Evolutionary conservation across 164 flowering plant genomes (phyloP).

Genomic region (Santalum album): DNA sequence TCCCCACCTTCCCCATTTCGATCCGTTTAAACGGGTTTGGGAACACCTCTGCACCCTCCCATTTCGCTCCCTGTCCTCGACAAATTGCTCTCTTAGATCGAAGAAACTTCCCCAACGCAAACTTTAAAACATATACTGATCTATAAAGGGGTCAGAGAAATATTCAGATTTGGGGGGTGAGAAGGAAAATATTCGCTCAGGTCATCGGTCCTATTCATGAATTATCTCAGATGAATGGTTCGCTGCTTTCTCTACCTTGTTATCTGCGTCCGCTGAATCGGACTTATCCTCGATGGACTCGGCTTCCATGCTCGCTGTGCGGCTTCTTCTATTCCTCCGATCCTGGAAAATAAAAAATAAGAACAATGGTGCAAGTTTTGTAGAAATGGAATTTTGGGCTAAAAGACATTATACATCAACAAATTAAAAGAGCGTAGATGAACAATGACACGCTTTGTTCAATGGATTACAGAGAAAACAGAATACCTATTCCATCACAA

Average conservation of each 20-base stretch:
- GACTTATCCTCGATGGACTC: conserved; percentile 34
- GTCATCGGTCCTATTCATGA: conserved; percentile 18
- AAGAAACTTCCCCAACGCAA: not conserved
- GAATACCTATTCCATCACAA: too few relatives aligned
- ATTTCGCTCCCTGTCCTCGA: conserved; percentile 1
- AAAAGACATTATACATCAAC: too few relatives aligned
- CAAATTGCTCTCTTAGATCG: conserved; percentile 1
- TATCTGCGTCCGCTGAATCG: conserved; percentile 28
- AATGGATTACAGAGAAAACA: too few relatives aligned
- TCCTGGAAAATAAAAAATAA: conserved; percentile 29
- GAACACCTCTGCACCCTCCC: too few relatives aligned
- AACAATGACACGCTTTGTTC: too few relatives aligned
- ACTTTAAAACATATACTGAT: not conserved
- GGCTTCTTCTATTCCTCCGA: conserved; percentile 55
- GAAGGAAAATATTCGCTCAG: not conserved
- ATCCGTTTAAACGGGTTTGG: too few relatives aligned
- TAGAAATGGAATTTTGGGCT: too few relatives aligned
- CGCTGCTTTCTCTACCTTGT: conserved; percentile 25
- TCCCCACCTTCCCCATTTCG: not conserved
- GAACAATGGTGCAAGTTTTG: too few relatives aligned
- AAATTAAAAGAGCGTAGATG: too few relatives aligned
- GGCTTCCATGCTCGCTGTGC: conserved; percentile 57
- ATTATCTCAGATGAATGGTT: conserved; percentile 15
- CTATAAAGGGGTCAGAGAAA: conserved; percentile 2
- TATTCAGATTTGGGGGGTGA: not conserved